Evolutionary conservation across 106 monocot genomes (phyloP).

Genomic region (Narthecium ossifragum): DNA sequence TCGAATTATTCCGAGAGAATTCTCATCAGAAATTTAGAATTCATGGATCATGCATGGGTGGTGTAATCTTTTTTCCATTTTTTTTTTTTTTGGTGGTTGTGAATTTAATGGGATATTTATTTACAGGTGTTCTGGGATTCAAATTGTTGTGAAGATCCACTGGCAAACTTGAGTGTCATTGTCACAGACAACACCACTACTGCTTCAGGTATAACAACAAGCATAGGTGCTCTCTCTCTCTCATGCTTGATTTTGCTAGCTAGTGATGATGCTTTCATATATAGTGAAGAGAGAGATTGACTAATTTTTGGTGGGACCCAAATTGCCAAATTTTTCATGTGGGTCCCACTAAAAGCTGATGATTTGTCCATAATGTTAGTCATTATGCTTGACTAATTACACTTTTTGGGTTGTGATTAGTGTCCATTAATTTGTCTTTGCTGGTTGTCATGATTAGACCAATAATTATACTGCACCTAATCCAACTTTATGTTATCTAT

Average conservation of each 20-base stretch:
- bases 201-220: neutral
- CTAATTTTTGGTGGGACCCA: no score
- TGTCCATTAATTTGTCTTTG: no score
- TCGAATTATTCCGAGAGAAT: no score
- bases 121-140: slow-evolving; percentile 68
- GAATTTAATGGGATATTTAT: neutral
- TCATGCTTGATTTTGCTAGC: neutral
- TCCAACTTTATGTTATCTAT: neutral
- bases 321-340: no score
- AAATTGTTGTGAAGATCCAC: slow-evolving; percentile 12
- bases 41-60: neutral
- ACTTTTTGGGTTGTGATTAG: neutral
- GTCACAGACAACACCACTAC: neutral
- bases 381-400: neutral
- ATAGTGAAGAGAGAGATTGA: neutral
- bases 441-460: no score
- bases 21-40: no score
- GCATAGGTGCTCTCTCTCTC: neutral
- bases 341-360: neutral
- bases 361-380: neutral
- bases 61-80: neutral
- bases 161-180: slow-evolving; percentile 10
- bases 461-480: neutral
- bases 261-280: neutral
- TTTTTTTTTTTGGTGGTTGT: neutral